Evolutionary conservation across 257 asterid species (phyloP).

Genomic region (Mentha longifolia): DNA sequence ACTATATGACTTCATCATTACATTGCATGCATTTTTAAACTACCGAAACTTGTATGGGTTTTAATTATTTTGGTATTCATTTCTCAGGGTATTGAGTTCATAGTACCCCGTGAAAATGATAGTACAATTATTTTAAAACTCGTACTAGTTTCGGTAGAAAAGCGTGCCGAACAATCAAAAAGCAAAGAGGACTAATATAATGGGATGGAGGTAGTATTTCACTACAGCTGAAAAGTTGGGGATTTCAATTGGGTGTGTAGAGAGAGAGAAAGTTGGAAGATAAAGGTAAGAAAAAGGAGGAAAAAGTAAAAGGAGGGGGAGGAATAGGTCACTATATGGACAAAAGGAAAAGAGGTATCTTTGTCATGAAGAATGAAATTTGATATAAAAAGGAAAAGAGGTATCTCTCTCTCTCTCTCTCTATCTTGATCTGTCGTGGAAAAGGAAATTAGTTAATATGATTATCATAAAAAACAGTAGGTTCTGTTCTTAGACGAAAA

Average conservation of each 20-base stretch:
- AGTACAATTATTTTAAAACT: too few relatives aligned
- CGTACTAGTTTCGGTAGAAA: too few relatives aligned
- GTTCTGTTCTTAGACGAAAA: background rate
- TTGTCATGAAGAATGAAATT: constrained; percentile 62
- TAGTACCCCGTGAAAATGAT: too few relatives aligned
- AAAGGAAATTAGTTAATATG: constrained; percentile 3
- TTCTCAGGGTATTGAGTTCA: too few relatives aligned
- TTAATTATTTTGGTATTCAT: too few relatives aligned
- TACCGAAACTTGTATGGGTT: too few relatives aligned
- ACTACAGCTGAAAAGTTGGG: constrained; percentile 28
- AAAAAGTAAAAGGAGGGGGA: constrained; percentile 47
- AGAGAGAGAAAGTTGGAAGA: constrained; percentile 24
- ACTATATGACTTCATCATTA: too few relatives aligned
- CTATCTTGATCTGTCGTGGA: background rate
- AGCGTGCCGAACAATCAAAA: too few relatives aligned
- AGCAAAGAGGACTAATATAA: too few relatives aligned
- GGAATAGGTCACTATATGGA: constrained; percentile 43
- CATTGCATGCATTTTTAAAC: too few relatives aligned
- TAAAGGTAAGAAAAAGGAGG: constrained; percentile 24
- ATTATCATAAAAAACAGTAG: constrained; percentile 6
- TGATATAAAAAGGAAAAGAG: constrained; percentile 39
- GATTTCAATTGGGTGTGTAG: constrained; percentile 12
- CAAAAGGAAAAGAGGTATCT: constrained; percentile 53
- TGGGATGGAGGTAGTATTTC: too few relatives aligned
- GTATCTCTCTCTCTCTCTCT: background rate